Evolutionary conservation across 495 filamentous ascomycete species (phyloP).

Genomic region (Jackrogersella multiformis): DNA sequence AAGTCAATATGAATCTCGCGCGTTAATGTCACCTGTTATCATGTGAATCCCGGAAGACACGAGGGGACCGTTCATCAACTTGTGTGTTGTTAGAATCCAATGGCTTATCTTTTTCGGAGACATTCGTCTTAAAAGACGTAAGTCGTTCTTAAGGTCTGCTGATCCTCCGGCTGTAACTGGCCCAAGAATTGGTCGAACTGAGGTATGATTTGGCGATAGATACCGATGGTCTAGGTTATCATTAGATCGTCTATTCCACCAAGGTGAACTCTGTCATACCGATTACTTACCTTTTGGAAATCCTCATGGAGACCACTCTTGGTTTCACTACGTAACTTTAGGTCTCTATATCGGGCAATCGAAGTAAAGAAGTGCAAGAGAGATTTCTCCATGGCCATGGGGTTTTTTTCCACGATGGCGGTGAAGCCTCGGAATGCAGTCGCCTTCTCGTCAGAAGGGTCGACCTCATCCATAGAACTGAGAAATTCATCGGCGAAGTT

Average conservation of each 20-base stretch:
- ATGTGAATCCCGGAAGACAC: neutral
- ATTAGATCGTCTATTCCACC: conserved; percentile 24
- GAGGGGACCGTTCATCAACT: conserved; percentile 2
- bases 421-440: conserved; percentile 92
- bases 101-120: neutral
- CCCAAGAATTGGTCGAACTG: conserved; percentile 82
- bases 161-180: conserved; percentile 70
- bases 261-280: neutral
- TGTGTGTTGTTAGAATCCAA: neutral
- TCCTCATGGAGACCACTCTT: conserved; percentile 58
- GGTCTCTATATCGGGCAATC: conserved; percentile 78
- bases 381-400: conserved; percentile 87
- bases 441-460: conserved; percentile 92
- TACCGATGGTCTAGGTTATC: conserved; percentile 70
- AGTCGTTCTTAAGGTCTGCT: conserved; percentile 58
- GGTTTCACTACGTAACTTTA: conserved; percentile 55
- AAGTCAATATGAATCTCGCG: conserved; percentile 6
- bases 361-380: conserved; percentile 83
- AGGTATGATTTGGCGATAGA: conserved; percentile 86
- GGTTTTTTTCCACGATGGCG: conserved; percentile 83
- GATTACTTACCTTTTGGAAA: conserved; percentile 54
- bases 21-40: conserved; percentile 7
- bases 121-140: conserved; percentile 36
- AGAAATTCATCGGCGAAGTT: conserved; percentile 85
- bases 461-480: conserved; percentile 80